phyloP scores from a whole-genome alignment of 352 stramenopile species.

The Pythium coloratum region DNA sequence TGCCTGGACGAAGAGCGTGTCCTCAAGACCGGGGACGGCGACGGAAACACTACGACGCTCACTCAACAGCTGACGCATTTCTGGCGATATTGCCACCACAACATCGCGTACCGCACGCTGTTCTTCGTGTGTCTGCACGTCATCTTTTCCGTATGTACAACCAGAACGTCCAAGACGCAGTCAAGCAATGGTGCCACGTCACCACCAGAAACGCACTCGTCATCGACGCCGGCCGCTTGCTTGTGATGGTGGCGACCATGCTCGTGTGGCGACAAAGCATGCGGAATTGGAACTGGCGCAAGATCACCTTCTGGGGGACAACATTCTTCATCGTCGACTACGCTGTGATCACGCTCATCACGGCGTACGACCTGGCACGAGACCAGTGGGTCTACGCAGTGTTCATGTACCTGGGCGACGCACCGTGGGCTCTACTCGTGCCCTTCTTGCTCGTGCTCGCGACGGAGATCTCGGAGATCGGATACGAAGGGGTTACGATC shows the following conservation, averaged over 20 bases:
- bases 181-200: background rate
- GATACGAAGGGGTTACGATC: background rate
- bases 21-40: conserved; percentile 6
- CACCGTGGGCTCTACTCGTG: background rate
- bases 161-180: background rate
- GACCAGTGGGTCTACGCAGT: too few relatives aligned
- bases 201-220: too few relatives aligned
- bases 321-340: too few relatives aligned
- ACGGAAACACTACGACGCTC: conserved; percentile 31
- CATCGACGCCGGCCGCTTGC: too few relatives aligned
- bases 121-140: background rate
- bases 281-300: too few relatives aligned
- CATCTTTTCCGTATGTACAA: background rate
- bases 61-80: conserved; percentile 28
- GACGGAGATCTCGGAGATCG: background rate
- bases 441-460: background rate
- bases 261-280: too few relatives aligned
- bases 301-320: too few relatives aligned
- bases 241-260: too few relatives aligned
- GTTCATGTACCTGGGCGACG: background rate
- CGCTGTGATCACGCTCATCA: too few relatives aligned
- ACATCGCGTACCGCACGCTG: background rate
- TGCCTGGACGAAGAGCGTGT: conserved; percentile 24
- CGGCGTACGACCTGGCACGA: too few relatives aligned
- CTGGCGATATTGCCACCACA: conserved; percentile 18